phyloP scores from a whole-genome alignment of 2,329 filamentous ascomycete genomes.

The Huntiella savannae region DNA sequence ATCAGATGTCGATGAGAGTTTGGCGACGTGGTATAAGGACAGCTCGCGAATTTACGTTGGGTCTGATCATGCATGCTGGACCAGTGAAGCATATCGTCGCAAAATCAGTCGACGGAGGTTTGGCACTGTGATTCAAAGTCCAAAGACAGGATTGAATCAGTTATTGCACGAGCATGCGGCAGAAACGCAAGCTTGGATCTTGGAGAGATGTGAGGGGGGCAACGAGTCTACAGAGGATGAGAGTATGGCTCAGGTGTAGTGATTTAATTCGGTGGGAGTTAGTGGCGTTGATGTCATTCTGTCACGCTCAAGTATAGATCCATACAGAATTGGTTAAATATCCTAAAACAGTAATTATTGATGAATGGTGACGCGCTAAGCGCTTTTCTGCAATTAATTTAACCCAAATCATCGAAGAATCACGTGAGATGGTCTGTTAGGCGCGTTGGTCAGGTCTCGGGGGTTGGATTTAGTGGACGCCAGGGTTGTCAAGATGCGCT shows the following conservation, averaged over 20 bases:
- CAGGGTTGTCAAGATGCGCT: too few species aligned
- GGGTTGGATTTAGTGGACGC: too few species aligned
- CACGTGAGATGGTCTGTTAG: too few species aligned
- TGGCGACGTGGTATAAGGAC: slow-evolving; percentile 67
- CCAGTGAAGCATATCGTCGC: slow-evolving; percentile 36
- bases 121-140: slow-evolving; percentile 35
- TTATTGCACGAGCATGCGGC: slow-evolving; percentile 38
- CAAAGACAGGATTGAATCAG: slow-evolving; percentile 27
- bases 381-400: too few species aligned
- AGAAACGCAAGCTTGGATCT: slow-evolving; percentile 34
- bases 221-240: slow-evolving; percentile 34
- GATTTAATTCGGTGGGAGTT: neutral
- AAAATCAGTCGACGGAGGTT: slow-evolving; percentile 43
- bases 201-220: slow-evolving; percentile 19
- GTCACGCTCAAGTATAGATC: too few species aligned
- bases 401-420: too few species aligned
- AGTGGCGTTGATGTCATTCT: neutral
- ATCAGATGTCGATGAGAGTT: slow-evolving; percentile 53
- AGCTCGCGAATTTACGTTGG: slow-evolving; percentile 67
- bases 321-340: too few species aligned
- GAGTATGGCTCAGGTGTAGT: slow-evolving; percentile 15
- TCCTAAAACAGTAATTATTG: neutral
- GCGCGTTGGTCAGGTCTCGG: too few species aligned
- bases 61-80: slow-evolving; percentile 57
- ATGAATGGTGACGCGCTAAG: neutral